Percentiles rank a stretch among this genome's conserved stretches.
Conservation (phyloP, 345 rosid species). For the Mangifera indica region DNA sequence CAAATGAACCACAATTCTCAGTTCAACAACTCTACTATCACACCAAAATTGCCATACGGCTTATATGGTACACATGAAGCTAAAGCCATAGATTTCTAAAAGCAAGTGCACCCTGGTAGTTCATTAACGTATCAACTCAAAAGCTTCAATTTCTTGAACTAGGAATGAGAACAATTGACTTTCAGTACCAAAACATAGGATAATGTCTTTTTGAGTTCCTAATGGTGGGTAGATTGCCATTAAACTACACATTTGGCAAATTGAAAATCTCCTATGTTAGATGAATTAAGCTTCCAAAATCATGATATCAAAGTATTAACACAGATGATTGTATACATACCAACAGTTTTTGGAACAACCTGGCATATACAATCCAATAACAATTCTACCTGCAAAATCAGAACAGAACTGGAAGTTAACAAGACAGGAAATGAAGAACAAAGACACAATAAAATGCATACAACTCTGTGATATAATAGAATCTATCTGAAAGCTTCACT, state of each 20-base stretch:
- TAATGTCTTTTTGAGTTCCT: too few species aligned
- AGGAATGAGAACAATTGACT: neutral
- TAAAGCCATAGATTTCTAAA: neutral
- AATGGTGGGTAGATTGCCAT: too few species aligned
- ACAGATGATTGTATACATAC: conserved; percentile 42
- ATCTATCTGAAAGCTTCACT: neutral
- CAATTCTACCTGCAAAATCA: conserved; percentile 79
- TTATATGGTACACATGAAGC: neutral
- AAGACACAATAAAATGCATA: neutral
- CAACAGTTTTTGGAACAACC: conserved; percentile 90
- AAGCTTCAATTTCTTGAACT: conserved; percentile 2
- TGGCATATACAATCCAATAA: conserved; percentile 88
- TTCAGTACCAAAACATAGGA: neutral
- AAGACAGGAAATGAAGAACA: conserved; percentile 8
- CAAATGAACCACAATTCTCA: neutral
- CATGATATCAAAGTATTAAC: neutral
- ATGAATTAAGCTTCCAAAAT: neutral
- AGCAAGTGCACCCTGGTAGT: neutral
- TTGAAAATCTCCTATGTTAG: too few species aligned
- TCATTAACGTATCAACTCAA: neutral
- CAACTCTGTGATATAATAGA: neutral
- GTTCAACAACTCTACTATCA: neutral
- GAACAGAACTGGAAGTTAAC: neutral
- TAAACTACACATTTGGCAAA: too few species aligned
- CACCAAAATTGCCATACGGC: neutral